Conservation (phyloP, 108 stramenopile genomes). For the Cyclostephanos tholiformis region DNA sequence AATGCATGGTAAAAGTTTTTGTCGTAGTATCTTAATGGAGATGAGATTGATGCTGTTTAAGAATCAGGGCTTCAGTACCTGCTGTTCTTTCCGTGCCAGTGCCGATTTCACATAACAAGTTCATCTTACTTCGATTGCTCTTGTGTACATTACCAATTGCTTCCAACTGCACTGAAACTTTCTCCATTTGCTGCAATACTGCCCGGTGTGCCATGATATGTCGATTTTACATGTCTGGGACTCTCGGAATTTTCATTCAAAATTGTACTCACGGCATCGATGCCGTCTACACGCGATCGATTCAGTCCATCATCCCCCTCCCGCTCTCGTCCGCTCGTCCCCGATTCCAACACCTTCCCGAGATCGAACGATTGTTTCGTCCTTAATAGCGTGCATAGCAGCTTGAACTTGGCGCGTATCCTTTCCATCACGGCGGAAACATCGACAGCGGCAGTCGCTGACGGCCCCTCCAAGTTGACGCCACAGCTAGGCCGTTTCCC, state of each 20-base stretch:
- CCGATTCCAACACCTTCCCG: constrained; percentile 13
- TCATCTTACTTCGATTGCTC: too few species aligned
- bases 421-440: constrained; percentile 22
- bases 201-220: background rate
- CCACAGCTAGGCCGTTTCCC: too few species aligned
- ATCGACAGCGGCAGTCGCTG: too few species aligned
- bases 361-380: constrained; percentile 27
- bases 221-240: background rate
- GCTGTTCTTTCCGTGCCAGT: too few species aligned
- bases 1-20: too few species aligned
- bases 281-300: background rate
- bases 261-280: background rate
- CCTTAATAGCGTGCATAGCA: constrained; percentile 25
- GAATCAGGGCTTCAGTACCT: too few species aligned
- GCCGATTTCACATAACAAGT: too few species aligned
- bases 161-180: background rate
- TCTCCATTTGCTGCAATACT: background rate
- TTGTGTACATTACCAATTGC: constrained; percentile 9
- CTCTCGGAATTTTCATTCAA: background rate
- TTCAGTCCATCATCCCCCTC: background rate
- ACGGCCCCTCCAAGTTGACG: too few species aligned
- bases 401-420: constrained; percentile 41
- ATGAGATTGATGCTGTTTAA: too few species aligned
- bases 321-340: background rate
- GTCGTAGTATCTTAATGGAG: too few species aligned